phyloP scores from a whole-genome alignment of 2,329 filamentous ascomycete species.

The Aspergillus luchuensis region DNA sequence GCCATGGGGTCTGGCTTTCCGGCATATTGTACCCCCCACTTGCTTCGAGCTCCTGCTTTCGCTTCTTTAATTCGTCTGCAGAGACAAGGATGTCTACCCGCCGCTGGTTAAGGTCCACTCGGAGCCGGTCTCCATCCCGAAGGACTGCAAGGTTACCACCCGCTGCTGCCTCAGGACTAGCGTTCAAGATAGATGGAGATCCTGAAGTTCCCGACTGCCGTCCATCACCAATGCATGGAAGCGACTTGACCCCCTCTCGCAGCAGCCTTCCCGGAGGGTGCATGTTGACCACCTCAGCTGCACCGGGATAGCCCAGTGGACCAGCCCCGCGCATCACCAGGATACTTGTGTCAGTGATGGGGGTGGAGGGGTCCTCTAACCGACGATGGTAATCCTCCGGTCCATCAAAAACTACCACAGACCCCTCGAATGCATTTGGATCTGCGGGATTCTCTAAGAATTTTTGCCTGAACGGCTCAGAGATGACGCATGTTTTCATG shows the following conservation, averaged over 20 bases:
- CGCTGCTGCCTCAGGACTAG: conserved; percentile 57
- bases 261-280: conserved; percentile 50
- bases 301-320: conserved; percentile 54
- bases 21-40: conserved; percentile 43
- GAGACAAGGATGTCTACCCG: conserved; percentile 52
- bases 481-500: conserved; percentile 57
- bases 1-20: conserved; percentile 54
- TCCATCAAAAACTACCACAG: conserved; percentile 54
- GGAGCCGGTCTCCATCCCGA: conserved; percentile 52
- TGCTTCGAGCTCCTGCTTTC: conserved; percentile 42
- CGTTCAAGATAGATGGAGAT: conserved; percentile 59
- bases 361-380: conserved; percentile 44
- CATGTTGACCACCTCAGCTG: conserved; percentile 58
- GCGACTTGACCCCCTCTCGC: conserved; percentile 48
- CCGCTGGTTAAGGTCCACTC: conserved; percentile 54
- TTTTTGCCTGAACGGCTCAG: conserved; percentile 46
- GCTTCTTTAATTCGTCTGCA: conserved; percentile 44
- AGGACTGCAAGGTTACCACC: conserved; percentile 57
- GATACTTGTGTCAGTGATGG: conserved; percentile 48
- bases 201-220: conserved; percentile 59
- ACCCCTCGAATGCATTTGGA: conserved; percentile 52
- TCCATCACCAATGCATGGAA: conserved; percentile 58
- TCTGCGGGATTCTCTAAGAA: conserved; percentile 51
- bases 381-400: conserved; percentile 52
- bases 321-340: conserved; percentile 55